Evolutionary conservation across 2,329 filamentous ascomycete species (phyloP).

Genomic region (Dendrostoma leiphaemia): DNA sequence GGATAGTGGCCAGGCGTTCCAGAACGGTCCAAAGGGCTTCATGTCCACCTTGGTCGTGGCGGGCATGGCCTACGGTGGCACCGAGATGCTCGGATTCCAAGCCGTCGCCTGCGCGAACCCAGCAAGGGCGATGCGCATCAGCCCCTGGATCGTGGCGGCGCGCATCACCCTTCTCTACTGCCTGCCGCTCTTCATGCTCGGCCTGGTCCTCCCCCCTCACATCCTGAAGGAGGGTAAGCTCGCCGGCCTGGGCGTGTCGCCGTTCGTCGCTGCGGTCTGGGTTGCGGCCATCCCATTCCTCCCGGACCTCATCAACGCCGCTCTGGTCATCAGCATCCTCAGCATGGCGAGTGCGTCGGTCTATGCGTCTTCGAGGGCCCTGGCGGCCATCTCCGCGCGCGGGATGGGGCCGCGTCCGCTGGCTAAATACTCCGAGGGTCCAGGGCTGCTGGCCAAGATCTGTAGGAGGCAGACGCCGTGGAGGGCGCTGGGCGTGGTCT

Average conservation of each 20-base stretch:
- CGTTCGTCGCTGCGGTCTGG: slow-evolving; percentile 36
- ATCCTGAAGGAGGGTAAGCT: slow-evolving; percentile 24
- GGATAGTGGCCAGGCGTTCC: slow-evolving; percentile 29
- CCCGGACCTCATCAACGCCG: slow-evolving; percentile 11
- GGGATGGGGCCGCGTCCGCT: slow-evolving; percentile 31
- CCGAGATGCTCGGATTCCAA: slow-evolving; percentile 43
- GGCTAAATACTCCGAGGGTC: no score
- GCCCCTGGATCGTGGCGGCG: slow-evolving; percentile 38
- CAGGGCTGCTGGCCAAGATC: no score
- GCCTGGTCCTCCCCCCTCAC: slow-evolving; percentile 33
- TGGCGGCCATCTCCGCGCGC: slow-evolving; percentile 33
- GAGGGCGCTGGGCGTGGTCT: slow-evolving; percentile 30
- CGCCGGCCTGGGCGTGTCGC: slow-evolving; percentile 27
- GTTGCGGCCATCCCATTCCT: slow-evolving; percentile 17
- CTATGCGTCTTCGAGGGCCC: slow-evolving; percentile 35
- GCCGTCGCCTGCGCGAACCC: slow-evolving; percentile 41
- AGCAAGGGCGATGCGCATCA: slow-evolving; percentile 33
- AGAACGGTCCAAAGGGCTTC: slow-evolving; percentile 39
- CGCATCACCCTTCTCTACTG: slow-evolving; percentile 39
- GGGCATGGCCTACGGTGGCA: slow-evolving; percentile 44
- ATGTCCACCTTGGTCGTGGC: slow-evolving; percentile 43
- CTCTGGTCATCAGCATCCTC: slow-evolving; percentile 27
- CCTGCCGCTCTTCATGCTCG: slow-evolving; percentile 32
- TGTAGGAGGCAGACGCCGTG: no score
- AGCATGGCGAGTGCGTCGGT: slow-evolving; percentile 41